phyloP scores from a whole-genome alignment of 2,329 filamentous ascomycete genomes.

The Penicillium nordicum region DNA sequence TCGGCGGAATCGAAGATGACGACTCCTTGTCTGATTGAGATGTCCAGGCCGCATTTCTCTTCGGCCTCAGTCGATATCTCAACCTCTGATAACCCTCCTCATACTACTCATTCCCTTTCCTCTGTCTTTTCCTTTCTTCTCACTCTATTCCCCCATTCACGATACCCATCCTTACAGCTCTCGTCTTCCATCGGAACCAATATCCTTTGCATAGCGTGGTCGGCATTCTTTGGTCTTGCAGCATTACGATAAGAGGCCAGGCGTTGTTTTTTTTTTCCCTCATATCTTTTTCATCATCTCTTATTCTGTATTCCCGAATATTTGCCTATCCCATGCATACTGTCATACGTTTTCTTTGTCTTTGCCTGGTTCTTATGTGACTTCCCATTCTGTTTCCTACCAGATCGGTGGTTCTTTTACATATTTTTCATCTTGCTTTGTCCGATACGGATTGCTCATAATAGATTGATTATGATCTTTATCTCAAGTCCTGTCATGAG shows the following conservation, averaged over 20 bases:
- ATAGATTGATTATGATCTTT: conserved; percentile 7
- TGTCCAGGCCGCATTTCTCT: not conserved
- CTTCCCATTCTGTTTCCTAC: conserved; percentile 10
- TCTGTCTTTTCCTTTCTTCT: conserved; percentile 15
- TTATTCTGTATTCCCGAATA: conserved; percentile 9
- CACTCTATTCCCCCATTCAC: conserved; percentile 27
- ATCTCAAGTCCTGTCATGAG: not conserved
- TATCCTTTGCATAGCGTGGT: conserved; percentile 41
- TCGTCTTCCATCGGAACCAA: conserved; percentile 26
- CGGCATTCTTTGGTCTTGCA: conserved; percentile 34
- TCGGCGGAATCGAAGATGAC: conserved; percentile 31
- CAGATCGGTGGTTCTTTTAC: conserved; percentile 3
- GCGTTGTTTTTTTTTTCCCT: conserved; percentile 32
- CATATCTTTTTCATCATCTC: conserved; percentile 17
- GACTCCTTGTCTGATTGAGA: conserved; percentile 30
- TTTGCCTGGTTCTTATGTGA: conserved; percentile 4
- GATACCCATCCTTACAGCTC: conserved; percentile 39
- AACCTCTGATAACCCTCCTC: not conserved
- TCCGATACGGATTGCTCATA: conserved; percentile 4
- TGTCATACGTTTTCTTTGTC: conserved; percentile 10
- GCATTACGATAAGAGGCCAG: conserved; percentile 32
- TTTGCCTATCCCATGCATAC: conserved; percentile 4
- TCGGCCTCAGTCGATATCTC: not conserved
- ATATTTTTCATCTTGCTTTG: conserved; percentile 2
- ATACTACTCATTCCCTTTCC: conserved; percentile 8